A percentile compares a stretch with the other conserved stretches of the same genome.
phyloP scores from a whole-genome alignment of 768 basidiomycete species.

The Brasilioporus rufonigricans region DNA sequence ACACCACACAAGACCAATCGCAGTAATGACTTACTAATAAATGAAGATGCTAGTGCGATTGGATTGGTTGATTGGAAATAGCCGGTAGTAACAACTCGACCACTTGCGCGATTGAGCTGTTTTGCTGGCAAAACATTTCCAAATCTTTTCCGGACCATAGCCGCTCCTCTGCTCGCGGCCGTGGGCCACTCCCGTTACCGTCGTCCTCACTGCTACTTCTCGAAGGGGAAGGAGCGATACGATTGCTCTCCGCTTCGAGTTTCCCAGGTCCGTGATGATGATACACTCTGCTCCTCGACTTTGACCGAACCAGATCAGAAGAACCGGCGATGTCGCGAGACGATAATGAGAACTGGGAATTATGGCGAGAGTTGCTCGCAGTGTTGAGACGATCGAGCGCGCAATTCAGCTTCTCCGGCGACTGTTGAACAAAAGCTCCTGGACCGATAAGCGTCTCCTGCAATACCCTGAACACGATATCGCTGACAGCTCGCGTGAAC shows the following conservation, averaged over 20 bases:
- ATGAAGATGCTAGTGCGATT: slow-evolving; percentile 19
- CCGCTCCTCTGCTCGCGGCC: slow-evolving; percentile 42
- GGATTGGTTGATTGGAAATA: slow-evolving; percentile 37
- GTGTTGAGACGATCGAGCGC: slow-evolving; percentile 35
- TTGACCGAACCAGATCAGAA: slow-evolving; percentile 54
- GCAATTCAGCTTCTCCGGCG: slow-evolving; percentile 32
- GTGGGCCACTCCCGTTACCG: slow-evolving; percentile 30
- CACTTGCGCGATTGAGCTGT: slow-evolving; percentile 78
- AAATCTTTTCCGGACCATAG: slow-evolving; percentile 83
- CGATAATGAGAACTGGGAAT: slow-evolving; percentile 25
- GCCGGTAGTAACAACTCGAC: slow-evolving; percentile 61
- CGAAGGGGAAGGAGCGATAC: slow-evolving; percentile 21
- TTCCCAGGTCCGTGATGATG: slow-evolving; percentile 61
- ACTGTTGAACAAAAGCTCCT: slow-evolving; percentile 19
- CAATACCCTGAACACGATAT: slow-evolving; percentile 77
- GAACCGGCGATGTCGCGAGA: slow-evolving; percentile 25
- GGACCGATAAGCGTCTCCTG: slow-evolving; percentile 75
- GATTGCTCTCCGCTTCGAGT: slow-evolving; percentile 52
- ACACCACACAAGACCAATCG: background rate
- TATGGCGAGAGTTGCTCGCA: slow-evolving; percentile 12
- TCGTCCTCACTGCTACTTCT: slow-evolving; percentile 33
- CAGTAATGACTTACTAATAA: slow-evolving; percentile 21
- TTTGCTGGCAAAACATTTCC: slow-evolving; percentile 83
- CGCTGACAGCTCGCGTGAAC: slow-evolving; percentile 66
- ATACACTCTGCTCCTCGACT: slow-evolving; percentile 70